These are phyloP conservation scores for Cyberlindnera veronae DNA, from an alignment of 805 yeast genomes.

Conservation along the genomic window DNA sequence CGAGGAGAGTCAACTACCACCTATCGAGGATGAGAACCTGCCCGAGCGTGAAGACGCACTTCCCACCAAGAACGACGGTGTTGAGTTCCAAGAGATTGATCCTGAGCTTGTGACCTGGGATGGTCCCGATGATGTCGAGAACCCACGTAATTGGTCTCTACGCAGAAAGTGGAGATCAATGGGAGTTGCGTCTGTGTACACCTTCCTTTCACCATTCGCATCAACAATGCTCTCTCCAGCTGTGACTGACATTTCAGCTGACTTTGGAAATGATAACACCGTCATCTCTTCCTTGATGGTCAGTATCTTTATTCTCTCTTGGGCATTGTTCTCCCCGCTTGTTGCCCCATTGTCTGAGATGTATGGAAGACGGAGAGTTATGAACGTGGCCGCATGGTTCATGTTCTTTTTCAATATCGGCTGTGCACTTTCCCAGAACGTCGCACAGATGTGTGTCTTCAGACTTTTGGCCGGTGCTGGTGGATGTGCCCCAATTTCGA, in stretches of 20 bases:
- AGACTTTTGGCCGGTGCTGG: slow-evolving; percentile 65
- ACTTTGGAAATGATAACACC: slow-evolving; percentile 40
- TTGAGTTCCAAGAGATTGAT: slow-evolving; percentile 50
- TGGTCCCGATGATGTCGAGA: slow-evolving; percentile 53
- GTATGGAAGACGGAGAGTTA: slow-evolving; percentile 51
- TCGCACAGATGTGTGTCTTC: slow-evolving; percentile 53
- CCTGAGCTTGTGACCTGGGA: slow-evolving; percentile 72
- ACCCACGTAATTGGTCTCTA: slow-evolving; percentile 62
- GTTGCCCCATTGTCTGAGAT: slow-evolving; percentile 62
- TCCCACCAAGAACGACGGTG: slow-evolving; percentile 41
- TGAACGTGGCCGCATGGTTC: slow-evolving; percentile 48
- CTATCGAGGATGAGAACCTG: neutral
- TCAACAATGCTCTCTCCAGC: slow-evolving; percentile 66
- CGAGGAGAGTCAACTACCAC: slow-evolving; percentile 6
- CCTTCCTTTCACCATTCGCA: slow-evolving; percentile 58
- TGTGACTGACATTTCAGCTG: slow-evolving; percentile 41
- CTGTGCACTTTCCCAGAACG: slow-evolving; percentile 53
- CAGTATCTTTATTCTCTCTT: slow-evolving; percentile 57
- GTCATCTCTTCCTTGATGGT: slow-evolving; percentile 46
- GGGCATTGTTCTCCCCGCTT: slow-evolving; percentile 60
- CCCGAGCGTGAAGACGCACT: slow-evolving; percentile 27
- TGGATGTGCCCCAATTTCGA: slow-evolving; percentile 64
- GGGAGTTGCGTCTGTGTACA: slow-evolving; percentile 47
- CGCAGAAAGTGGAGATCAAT: slow-evolving; percentile 41
- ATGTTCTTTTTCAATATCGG: slow-evolving; percentile 49